Evolutionary conservation across 148 eudicot genomes (phyloP).

Genomic region (Cornus kousa): DNA sequence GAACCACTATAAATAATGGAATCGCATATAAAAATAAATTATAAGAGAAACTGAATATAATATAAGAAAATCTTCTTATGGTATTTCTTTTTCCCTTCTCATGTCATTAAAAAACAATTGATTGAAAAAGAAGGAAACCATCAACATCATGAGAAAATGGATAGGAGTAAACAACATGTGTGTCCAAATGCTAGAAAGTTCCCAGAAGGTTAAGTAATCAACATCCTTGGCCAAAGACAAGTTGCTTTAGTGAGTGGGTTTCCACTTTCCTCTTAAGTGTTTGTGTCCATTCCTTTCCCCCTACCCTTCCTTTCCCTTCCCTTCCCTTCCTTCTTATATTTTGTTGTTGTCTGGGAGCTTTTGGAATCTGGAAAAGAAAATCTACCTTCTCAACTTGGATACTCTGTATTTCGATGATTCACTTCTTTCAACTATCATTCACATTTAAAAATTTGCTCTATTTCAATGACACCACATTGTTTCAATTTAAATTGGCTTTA

Average conservation of each 20-base stretch:
- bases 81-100: not conserved
- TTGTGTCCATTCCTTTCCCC: conserved; percentile 15
- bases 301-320: not conserved
- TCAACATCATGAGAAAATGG: not conserved
- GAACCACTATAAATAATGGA: not conserved
- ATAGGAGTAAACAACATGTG: not conserved
- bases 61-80: conserved; percentile 3
- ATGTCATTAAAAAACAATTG: not conserved
- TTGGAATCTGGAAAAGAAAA: not conserved
- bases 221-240: not conserved
- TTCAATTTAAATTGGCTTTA: no score
- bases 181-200: conserved; percentile 10
- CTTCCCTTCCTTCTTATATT: not conserved
- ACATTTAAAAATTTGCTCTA: not conserved
- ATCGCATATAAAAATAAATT: no score
- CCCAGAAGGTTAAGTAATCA: not conserved
- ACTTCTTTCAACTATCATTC: not conserved
- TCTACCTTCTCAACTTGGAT: not conserved
- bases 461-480: no score
- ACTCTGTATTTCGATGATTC: not conserved
- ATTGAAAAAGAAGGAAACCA: not conserved
- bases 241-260: not conserved
- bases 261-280: conserved; percentile 5
- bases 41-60: not conserved
- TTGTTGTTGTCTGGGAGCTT: not conserved